Conservation (phyloP, 371 early-diverging fungal species). For the Apophysomyces elegans region DNA sequence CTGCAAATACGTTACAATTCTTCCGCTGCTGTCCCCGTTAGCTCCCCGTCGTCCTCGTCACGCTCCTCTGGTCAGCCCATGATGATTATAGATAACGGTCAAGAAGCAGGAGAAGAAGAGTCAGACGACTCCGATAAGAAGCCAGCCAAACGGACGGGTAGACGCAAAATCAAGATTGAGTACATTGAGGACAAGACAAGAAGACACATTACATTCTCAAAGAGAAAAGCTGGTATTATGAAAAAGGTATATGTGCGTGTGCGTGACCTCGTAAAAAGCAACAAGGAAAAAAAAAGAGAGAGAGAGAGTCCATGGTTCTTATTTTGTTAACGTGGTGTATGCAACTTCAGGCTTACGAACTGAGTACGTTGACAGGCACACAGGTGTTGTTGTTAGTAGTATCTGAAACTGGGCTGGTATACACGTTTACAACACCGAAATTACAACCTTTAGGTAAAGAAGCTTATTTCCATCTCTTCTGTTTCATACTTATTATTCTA, state of each 20-base stretch:
- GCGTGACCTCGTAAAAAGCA: neutral
- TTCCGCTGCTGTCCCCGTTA: slow-evolving; percentile 5
- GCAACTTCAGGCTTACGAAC: slow-evolving; percentile 88
- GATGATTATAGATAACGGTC: slow-evolving; percentile 9
- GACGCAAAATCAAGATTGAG: slow-evolving; percentile 94
- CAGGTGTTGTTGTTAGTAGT: slow-evolving; percentile 97
- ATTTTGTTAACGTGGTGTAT: neutral
- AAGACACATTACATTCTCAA: slow-evolving; percentile 95
- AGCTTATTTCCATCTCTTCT: neutral
- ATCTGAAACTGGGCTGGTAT: slow-evolving; percentile 98
- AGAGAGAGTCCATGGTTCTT: neutral
- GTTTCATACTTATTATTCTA: neutral
- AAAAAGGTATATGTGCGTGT: slow-evolving; percentile 71
- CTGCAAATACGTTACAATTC: slow-evolving; percentile 11
- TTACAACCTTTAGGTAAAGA: slow-evolving; percentile 71
- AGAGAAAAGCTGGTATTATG: slow-evolving; percentile 98
- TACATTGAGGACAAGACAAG: slow-evolving; percentile 92
- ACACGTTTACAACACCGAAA: slow-evolving; percentile 98
- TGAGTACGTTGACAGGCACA: slow-evolving; percentile 96
- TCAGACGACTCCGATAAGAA: slow-evolving; percentile 10
- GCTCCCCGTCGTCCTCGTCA: slow-evolving; percentile 13
- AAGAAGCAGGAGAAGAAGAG: slow-evolving; percentile 7
- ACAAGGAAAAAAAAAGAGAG: neutral
- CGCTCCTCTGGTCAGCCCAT: slow-evolving; percentile 2
- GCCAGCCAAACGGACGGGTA: slow-evolving; percentile 16